Conservation (phyloP, 768 basidiomycete genomes). For the Lentinula guzmanii region DNA sequence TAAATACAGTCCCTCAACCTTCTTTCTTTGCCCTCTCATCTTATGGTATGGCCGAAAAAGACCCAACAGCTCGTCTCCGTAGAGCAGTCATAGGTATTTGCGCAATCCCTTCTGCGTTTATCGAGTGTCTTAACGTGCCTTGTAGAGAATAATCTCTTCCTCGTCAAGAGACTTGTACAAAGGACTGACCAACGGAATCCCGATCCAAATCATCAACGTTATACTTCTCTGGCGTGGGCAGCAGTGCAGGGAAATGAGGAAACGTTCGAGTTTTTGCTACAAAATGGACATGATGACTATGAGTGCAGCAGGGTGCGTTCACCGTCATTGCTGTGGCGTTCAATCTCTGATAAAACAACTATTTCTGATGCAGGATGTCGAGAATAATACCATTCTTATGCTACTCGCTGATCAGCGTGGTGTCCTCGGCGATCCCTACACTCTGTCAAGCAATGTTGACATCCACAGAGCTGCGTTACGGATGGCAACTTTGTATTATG, state of each 20-base stretch:
- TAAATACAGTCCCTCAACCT: conserved; percentile 4
- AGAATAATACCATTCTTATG: conserved; percentile 91
- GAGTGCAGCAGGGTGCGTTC: conserved; percentile 80
- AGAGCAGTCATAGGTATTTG: conserved; percentile 70
- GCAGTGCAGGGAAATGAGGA: conserved; percentile 86
- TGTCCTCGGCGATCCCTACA: conserved; percentile 36
- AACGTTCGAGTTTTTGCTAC: conserved; percentile 87
- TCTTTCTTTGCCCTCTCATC: conserved; percentile 15
- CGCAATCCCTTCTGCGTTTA: conserved; percentile 6
- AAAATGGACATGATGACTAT: conserved; percentile 86
- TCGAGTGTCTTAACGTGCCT: conserved; percentile 6
- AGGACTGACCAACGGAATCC: conserved; percentile 89
- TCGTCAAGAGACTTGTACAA: conserved; percentile 83
- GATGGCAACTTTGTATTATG: conserved; percentile 84
- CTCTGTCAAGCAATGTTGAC: conserved; percentile 47
- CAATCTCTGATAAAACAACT: conserved; percentile 12
- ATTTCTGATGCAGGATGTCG: conserved; percentile 59
- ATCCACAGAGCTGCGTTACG: conserved; percentile 68
- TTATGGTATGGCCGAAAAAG: conserved; percentile 73
- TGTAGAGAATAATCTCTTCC: conserved; percentile 90
- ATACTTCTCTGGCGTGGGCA: conserved; percentile 90
- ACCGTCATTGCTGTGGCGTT: conserved; percentile 3
- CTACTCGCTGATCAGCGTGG: conserved; percentile 82
- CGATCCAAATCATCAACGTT: conserved; percentile 66
- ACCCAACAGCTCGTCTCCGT: conserved; percentile 66